phyloP scores from a whole-genome alignment of 2,329 filamentous ascomycete genomes.

The Neodidymelliopsis sp. region DNA sequence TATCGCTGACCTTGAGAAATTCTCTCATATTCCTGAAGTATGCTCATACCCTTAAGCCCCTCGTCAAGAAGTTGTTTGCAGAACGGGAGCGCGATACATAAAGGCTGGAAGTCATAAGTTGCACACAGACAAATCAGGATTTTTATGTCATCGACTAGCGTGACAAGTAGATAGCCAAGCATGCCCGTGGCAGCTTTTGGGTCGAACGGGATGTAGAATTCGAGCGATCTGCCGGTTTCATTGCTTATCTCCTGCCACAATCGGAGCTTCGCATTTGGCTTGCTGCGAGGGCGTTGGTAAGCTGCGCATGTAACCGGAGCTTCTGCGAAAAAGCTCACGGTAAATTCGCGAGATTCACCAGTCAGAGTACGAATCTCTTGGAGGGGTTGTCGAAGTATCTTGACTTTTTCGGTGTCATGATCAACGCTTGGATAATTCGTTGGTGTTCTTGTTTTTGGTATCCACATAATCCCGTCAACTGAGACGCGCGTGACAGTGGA shows the following conservation, averaged over 20 bases:
- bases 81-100: background rate
- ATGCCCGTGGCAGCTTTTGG: background rate
- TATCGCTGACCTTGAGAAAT: background rate
- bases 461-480: background rate
- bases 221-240: background rate
- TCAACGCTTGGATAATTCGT: background rate
- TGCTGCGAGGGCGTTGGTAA: background rate
- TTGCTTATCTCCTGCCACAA: background rate
- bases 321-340: background rate
- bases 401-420: background rate
- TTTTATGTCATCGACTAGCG: background rate
- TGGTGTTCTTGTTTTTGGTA: too few relatives aligned
- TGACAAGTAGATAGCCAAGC: conserved; percentile 1
- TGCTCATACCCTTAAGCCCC: background rate
- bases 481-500: background rate
- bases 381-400: background rate
- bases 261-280: background rate
- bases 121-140: background rate
- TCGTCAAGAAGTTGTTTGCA: conserved; percentile 4
- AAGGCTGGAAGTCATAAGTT: background rate
- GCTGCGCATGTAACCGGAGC: background rate
- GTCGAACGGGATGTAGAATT: background rate
- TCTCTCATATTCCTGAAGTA: background rate
- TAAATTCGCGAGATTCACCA: background rate
- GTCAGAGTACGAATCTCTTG: background rate